Conservation (phyloP, 768 basidiomycete species). For the Macrolepiota albuminosa region DNA sequence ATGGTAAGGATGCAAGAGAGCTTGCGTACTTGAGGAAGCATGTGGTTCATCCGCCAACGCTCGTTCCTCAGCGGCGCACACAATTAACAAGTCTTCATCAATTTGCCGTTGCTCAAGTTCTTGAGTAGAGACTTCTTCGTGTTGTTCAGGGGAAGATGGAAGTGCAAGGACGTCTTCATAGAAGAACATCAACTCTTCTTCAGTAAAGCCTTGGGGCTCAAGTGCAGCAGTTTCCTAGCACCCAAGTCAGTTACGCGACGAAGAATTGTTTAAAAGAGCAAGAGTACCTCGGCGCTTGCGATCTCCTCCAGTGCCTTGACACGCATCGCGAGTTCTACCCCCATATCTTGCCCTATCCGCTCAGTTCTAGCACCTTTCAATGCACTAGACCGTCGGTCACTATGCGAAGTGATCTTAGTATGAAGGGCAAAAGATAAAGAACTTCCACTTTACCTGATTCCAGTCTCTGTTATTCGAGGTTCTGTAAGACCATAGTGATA, state of each 20-base stretch:
- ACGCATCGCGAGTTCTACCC: slow-evolving; percentile 28
- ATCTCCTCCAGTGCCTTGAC: slow-evolving; percentile 33
- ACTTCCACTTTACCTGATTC: neutral
- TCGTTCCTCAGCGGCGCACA: slow-evolving; percentile 32
- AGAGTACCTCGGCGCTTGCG: slow-evolving; percentile 28
- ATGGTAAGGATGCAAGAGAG: slow-evolving; percentile 19
- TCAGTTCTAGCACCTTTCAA: slow-evolving; percentile 11
- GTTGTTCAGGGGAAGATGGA: slow-evolving; percentile 11
- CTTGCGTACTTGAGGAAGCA: slow-evolving; percentile 1
- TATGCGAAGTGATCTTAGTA: neutral
- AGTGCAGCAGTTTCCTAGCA: slow-evolving; percentile 24
- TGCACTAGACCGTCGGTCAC: slow-evolving; percentile 1
- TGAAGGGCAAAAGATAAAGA: neutral
- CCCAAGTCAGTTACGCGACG: neutral
- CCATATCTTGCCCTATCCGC: slow-evolving; percentile 8
- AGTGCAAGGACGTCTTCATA: slow-evolving; percentile 43
- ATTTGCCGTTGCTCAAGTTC: slow-evolving; percentile 17
- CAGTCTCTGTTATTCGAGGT: neutral
- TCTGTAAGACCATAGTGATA: slow-evolving; percentile 3
- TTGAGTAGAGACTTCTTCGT: slow-evolving; percentile 6
- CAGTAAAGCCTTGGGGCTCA: slow-evolving; percentile 32
- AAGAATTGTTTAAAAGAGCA: neutral
- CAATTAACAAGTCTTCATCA: slow-evolving; percentile 27
- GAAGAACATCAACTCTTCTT: slow-evolving; percentile 35
- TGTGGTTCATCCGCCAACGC: neutral